A percentile compares a stretch with the other conserved stretches of the same genome.
Conservation (phyloP, 2,329 filamentous ascomycete genomes). For the Drechslerella coelobrocha region DNA sequence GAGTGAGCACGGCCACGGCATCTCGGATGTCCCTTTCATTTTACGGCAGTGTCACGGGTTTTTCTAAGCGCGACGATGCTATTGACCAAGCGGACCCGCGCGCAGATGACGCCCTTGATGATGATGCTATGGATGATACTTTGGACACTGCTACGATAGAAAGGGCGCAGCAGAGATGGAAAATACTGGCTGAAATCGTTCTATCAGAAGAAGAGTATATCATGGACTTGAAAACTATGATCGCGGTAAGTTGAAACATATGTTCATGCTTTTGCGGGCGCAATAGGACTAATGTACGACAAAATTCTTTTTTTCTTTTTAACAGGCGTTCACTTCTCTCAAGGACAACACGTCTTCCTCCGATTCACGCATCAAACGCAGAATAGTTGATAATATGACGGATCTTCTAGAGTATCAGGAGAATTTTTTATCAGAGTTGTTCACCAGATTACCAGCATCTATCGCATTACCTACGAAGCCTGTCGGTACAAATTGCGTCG, state of each 20-base stretch:
- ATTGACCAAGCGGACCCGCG: conserved; percentile 20
- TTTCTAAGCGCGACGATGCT: conserved; percentile 22
- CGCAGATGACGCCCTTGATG: conserved; percentile 13
- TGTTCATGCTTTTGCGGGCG: background rate
- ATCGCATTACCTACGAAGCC: conserved; percentile 35
- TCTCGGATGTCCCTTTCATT: conserved; percentile 44
- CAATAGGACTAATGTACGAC: conserved; percentile 15
- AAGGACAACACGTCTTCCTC: conserved; percentile 15
- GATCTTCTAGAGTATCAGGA: conserved; percentile 48
- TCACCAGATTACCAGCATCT: conserved; percentile 42
- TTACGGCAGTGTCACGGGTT: conserved; percentile 39
- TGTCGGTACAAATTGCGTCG: background rate
- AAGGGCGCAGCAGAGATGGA: conserved; percentile 45
- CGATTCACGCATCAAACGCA: conserved; percentile 31
- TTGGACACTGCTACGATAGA: conserved; percentile 43
- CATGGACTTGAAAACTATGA: conserved; percentile 48
- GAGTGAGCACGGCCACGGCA: conserved; percentile 38
- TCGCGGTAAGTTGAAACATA: conserved; percentile 29
- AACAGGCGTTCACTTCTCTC: conserved; percentile 33
- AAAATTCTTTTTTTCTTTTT: background rate
- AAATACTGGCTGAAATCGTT: conserved; percentile 46
- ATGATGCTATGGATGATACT: conserved; percentile 26
- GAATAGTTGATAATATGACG: conserved; percentile 48
- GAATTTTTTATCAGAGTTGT: conserved; percentile 41
- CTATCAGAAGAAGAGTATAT: conserved; percentile 46